Evolutionary conservation across 306 rosid genomes (phyloP).

Genomic region (Vigna mungo): DNA sequence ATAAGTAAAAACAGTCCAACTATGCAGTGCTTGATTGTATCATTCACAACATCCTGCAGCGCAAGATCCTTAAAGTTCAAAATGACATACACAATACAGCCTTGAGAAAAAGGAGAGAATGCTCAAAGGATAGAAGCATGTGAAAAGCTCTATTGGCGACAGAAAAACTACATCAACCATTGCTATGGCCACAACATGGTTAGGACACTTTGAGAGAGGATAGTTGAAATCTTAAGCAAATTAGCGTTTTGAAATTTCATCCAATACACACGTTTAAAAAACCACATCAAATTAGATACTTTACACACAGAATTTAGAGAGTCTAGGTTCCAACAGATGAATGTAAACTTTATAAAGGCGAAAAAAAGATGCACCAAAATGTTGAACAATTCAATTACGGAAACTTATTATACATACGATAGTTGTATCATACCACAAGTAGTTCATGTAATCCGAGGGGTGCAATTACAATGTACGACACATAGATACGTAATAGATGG

Average conservation of each 20-base stretch:
- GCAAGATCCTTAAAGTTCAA: constrained; percentile 39
- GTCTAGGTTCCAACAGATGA: no score
- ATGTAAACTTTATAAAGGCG: no score
- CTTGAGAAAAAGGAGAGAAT: background rate
- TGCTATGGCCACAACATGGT: constrained; percentile 1
- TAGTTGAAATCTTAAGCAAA: background rate
- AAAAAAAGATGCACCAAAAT: no score
- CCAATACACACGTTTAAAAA: no score
- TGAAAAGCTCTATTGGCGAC: background rate
- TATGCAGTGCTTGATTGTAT: constrained; percentile 79
- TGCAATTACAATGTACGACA: constrained; percentile 74
- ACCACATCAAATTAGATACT: no score
- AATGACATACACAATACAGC: constrained; percentile 19
- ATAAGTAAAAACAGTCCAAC: no score
- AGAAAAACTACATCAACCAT: background rate
- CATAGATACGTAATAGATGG: constrained; percentile 27
- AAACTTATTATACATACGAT: background rate
- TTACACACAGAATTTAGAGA: no score
- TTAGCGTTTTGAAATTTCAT: no score
- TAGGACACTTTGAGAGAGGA: background rate
- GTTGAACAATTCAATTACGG: background rate
- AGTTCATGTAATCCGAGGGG: constrained; percentile 88
- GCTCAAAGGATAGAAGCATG: background rate
- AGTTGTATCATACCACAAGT: constrained; percentile 71
- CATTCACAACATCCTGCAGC: constrained; percentile 84